A percentile compares a stretch with the other conserved stretches of the same genome.
These are phyloP conservation scores for Candida pseudocylindracea DNA, from an alignment of 1,139 yeast genomes.

Conservation along the genomic window DNA sequence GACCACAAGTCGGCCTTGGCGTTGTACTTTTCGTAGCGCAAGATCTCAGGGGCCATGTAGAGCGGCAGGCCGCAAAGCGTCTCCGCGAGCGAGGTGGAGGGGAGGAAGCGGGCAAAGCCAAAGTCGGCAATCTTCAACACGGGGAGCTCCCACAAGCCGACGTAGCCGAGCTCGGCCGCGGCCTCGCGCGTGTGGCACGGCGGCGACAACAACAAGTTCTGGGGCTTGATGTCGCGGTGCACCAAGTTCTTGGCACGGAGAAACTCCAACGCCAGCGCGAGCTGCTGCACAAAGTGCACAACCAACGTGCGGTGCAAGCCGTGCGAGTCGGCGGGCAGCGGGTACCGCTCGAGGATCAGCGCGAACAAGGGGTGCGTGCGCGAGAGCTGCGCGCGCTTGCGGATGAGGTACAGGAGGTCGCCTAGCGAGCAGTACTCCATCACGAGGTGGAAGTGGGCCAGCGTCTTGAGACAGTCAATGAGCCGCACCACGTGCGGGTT, in stretches of 20 bases:
- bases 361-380: slow-evolving; percentile 63
- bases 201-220: slow-evolving; percentile 66
- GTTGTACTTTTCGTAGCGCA: slow-evolving; percentile 83
- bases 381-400: slow-evolving; percentile 49
- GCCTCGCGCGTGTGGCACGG: slow-evolving; percentile 36
- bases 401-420: slow-evolving; percentile 71
- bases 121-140: slow-evolving; percentile 86
- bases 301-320: slow-evolving; percentile 69
- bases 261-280: slow-evolving; percentile 66
- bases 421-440: slow-evolving; percentile 97
- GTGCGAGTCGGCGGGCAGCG: slow-evolving; percentile 54
- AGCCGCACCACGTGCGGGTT: slow-evolving; percentile 88
- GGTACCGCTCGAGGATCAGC: slow-evolving; percentile 57
- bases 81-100: slow-evolving; percentile 85
- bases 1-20: slow-evolving; percentile 98
- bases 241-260: slow-evolving; percentile 67
- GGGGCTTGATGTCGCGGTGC: slow-evolving; percentile 90
- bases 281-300: slow-evolving; percentile 67
- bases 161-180: slow-evolving; percentile 33
- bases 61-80: slow-evolving; percentile 93
- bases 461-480: slow-evolving; percentile 61
- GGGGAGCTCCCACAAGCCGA: slow-evolving; percentile 78
- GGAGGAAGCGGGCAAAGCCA: slow-evolving; percentile 89
- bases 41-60: slow-evolving; percentile 96
- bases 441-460: slow-evolving; percentile 66